These are phyloP conservation scores for Fusarium algeriense DNA, from an alignment of 2,329 filamentous ascomycete genomes.

Conservation along the genomic window DNA sequence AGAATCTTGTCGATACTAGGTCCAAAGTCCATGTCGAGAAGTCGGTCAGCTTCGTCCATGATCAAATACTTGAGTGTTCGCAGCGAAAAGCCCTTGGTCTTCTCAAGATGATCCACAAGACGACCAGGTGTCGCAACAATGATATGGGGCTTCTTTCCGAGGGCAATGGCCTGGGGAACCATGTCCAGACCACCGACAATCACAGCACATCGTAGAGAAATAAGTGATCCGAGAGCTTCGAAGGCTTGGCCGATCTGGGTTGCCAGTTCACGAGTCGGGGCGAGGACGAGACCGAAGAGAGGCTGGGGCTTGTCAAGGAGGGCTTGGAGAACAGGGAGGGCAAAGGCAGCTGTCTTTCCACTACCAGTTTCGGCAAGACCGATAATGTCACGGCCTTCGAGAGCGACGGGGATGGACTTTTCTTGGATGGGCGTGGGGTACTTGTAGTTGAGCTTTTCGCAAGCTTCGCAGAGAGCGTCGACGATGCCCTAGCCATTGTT, in stretches of 20 bases:
- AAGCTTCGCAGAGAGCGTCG: slow-evolving; percentile 90
- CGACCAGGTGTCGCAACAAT: slow-evolving; percentile 92
- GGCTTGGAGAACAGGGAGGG: slow-evolving; percentile 89
- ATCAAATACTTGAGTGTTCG: slow-evolving; percentile 87
- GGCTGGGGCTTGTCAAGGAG: slow-evolving; percentile 89
- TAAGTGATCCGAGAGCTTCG: slow-evolving; percentile 86
- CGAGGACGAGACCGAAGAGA: slow-evolving; percentile 89
- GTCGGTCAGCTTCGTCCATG: slow-evolving; percentile 93
- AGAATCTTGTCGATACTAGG: slow-evolving; percentile 93
- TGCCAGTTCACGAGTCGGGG: slow-evolving; percentile 92
- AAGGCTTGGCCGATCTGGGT: slow-evolving; percentile 91
- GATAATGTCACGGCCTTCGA: slow-evolving; percentile 87
- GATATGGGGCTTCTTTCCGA: slow-evolving; percentile 96
- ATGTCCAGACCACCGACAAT: slow-evolving; percentile 97
- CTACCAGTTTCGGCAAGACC: slow-evolving; percentile 95
- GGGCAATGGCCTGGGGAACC: slow-evolving; percentile 88
- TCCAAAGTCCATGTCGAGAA: slow-evolving; percentile 94
- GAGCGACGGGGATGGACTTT: slow-evolving; percentile 83
- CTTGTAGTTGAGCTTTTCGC: slow-evolving; percentile 84
- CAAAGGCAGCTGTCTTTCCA: slow-evolving; percentile 96
- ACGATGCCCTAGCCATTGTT: slow-evolving; percentile 74
- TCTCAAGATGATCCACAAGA: slow-evolving; percentile 91
- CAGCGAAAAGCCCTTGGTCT: slow-evolving; percentile 95
- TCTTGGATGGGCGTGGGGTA: slow-evolving; percentile 89
- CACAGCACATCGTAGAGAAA: slow-evolving; percentile 86